A percentile compares a stretch with the other conserved stretches of the same genome.
Evolutionary conservation across 179 eudicot species (phyloP).

Genomic region (Corrigiola litoralis): DNA sequence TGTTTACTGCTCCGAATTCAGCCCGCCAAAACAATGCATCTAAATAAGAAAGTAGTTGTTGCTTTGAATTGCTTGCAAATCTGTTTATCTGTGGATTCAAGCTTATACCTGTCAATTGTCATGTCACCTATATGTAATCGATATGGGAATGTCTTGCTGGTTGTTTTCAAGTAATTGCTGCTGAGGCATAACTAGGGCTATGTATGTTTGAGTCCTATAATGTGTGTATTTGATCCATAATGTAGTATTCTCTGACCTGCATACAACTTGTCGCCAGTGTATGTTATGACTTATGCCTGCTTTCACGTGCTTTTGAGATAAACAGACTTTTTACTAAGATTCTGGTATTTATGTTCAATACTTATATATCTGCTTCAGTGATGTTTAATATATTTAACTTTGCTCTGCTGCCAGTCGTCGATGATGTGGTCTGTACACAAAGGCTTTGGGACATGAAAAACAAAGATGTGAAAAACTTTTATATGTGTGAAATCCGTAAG

Average conservation of each 20-base stretch:
- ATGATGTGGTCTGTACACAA: slow-evolving; percentile 76
- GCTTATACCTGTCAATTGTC: not conserved
- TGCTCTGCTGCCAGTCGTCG: slow-evolving; percentile 53
- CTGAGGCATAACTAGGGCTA: no score
- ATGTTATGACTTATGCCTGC: not conserved
- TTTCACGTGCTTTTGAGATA: no score
- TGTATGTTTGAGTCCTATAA: no score
- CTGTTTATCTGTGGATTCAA: not conserved
- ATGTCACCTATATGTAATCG: not conserved
- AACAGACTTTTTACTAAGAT: no score
- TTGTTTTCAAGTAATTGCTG: slow-evolving; percentile 1
- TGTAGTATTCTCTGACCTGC: not conserved
- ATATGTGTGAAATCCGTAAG: slow-evolving; percentile 88
- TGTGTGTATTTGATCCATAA: not conserved
- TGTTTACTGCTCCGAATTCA: not conserved
- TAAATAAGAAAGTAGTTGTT: not conserved
- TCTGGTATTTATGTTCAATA: no score
- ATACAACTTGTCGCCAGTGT: not conserved
- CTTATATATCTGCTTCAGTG: no score
- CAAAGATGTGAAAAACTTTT: slow-evolving; percentile 63
- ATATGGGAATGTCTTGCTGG: no score
- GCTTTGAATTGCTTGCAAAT: not conserved
- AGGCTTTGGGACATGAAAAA: slow-evolving; percentile 97
- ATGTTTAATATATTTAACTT: no score
- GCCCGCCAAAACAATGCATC: not conserved